Evolutionary conservation across 768 basidiomycete genomes (phyloP), one percentile per base, ranked within the genome.

Genomic region (Lactarius vividus): DNA sequence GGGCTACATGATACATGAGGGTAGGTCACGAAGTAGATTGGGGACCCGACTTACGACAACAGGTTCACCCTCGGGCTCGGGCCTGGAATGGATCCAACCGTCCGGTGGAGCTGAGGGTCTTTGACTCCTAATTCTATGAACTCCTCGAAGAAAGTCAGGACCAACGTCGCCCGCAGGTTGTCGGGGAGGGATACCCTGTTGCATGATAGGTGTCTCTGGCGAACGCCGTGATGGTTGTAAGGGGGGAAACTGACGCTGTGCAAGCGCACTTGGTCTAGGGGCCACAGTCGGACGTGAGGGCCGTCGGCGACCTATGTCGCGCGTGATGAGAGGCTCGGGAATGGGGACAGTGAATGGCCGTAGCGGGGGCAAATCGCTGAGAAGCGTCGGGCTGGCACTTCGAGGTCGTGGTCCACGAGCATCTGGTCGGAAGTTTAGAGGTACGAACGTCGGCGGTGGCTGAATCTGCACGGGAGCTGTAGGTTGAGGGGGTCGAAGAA

Each of bases 341-440:
- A 63, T 13, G 4, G 69, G 69, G 2, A 69, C 63, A 0, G 69
- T 70, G 18, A 37, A 53, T 1, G 69, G 68, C 23, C 74, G 76
- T 55, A 54, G 28, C 52, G 74, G 74, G 10, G 79, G 73, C 6
- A 76, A 28, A 16, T 75, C 75, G 1, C 72, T 64, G 44, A 71
- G 69, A 65, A 72, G 72, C 55, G 71, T 69, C 61, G 82, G 81
- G 66, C 80, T 81, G 20, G 78, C 72, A 46, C 81, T 82, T 59
- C 80, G 76, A 20, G 80, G 78, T 39, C 80, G 75, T 1, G 75
- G 64, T 7, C 66, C 64, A 29, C 76, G 60, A 11, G 80, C 79
- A 8, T 79, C 76, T 16, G 85, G 84, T 46, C 83, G 81, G 70
- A 85, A 87, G 15, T 75, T 74, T 62, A 89, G 83, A 0, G 84